Conservation (phyloP, 2,329 filamentous ascomycete species). For the Cladorrhinum sp. region DNA sequence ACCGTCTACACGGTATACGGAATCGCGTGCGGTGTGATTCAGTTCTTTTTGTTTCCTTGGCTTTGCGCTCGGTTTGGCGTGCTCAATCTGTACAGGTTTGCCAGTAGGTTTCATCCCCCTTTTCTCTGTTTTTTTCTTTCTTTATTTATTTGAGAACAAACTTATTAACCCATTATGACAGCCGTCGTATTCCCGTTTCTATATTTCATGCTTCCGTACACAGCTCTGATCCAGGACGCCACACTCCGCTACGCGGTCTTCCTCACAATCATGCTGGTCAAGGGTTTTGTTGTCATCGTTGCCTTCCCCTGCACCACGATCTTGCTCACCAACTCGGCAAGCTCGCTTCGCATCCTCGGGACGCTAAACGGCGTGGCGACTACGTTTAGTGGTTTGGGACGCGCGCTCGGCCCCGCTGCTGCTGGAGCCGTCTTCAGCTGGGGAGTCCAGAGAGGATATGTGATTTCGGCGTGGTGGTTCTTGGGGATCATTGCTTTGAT, state of each 20-base stretch:
- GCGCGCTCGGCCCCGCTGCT: conserved; percentile 73
- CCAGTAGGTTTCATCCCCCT: conserved; percentile 44
- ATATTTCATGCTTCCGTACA: conserved; percentile 81
- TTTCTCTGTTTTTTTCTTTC: neutral
- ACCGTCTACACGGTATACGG: conserved; percentile 83
- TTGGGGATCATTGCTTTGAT: conserved; percentile 62
- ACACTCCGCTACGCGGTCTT: conserved; percentile 57
- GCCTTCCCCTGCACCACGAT: conserved; percentile 89
- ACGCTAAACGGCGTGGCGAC: conserved; percentile 91
- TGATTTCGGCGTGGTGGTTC: conserved; percentile 79
- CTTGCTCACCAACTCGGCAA: conserved; percentile 81
- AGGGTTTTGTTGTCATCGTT: conserved; percentile 74
- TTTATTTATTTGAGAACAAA: neutral
- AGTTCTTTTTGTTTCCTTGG: conserved; percentile 81
- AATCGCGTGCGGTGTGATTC: conserved; percentile 72
- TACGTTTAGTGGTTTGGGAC: conserved; percentile 73
- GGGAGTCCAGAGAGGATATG: conserved; percentile 71
- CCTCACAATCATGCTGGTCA: conserved; percentile 66
- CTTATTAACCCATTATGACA: conserved; percentile 21
- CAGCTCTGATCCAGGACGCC: conserved; percentile 56
- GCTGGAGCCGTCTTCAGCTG: conserved; percentile 70
- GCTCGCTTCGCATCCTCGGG: conserved; percentile 71
- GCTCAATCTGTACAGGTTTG: conserved; percentile 67
- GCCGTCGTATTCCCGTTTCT: conserved; percentile 67
- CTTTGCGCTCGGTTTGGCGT: conserved; percentile 72